Percentiles rank a stretch among this genome's conserved stretches.
phyloP scores from a whole-genome alignment of 2,329 filamentous ascomycete genomes.

The Pseudogymnoascus sp. region DNA sequence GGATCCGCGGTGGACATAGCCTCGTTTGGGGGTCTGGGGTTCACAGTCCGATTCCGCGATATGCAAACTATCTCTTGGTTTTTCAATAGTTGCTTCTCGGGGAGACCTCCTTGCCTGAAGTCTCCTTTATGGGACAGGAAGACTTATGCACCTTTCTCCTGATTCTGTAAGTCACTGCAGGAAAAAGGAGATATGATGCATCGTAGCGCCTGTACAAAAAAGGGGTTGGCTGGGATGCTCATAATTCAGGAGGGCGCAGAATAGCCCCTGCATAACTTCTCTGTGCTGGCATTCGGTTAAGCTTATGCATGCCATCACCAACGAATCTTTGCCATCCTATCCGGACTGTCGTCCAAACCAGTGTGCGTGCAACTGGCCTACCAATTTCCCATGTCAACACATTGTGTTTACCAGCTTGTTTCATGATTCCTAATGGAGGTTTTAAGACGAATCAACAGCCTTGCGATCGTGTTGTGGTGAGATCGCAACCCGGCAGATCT shows the following conservation, averaged over 20 bases:
- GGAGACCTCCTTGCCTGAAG: not conserved
- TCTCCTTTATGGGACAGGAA: constrained; percentile 2
- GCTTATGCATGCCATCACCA: not conserved
- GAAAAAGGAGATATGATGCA: not conserved
- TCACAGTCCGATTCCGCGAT: constrained; percentile 1
- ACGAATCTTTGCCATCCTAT: not conserved
- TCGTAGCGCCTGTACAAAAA: not conserved
- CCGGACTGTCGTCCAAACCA: not conserved
- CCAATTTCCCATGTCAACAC: constrained; percentile 7
- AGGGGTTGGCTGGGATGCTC: not conserved
- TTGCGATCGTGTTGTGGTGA: not conserved
- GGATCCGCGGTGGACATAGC: constrained; percentile 5
- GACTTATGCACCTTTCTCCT: not conserved
- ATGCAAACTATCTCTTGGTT: not conserved
- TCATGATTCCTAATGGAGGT: not conserved
- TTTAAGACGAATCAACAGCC: not conserved
- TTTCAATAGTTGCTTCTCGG: constrained; percentile 1
- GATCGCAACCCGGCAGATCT: constrained; percentile 2
- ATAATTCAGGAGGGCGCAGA: not conserved
- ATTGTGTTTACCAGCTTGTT: not conserved
- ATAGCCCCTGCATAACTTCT: not conserved
- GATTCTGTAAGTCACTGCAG: not conserved
- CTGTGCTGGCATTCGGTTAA: not conserved
- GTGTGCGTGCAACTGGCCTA: not conserved
- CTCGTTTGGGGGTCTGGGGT: constrained; percentile 6